Base-by-base conservation (phyloP, 148 eudicot species). In the Rhododendron vialii region DNA sequence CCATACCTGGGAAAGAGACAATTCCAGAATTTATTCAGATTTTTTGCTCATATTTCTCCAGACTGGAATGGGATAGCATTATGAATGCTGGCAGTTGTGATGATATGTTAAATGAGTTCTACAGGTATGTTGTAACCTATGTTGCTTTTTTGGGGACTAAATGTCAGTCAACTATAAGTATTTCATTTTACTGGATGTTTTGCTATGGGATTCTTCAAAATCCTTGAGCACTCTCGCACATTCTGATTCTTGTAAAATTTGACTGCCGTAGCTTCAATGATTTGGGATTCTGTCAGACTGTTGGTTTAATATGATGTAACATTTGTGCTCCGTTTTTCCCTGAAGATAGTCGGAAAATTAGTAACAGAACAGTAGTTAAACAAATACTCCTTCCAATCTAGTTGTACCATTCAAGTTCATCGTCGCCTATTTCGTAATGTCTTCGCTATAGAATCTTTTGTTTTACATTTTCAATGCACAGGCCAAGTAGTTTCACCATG, bases 1-100 rank as follows among this genome's bases (percentile, higher is more conserved):
- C 55, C 82, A 30, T 86, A 87, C 96, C 93, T 30, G 85, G 77
- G 61, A 88, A 89, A 65, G 93, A 92, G 73, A 83, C 91, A 26
- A 88, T 86, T 69, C 84, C 83, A 33, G 90, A 94, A 57, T 95
- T 91, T 83, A 79, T 95, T 82, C 86, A 86, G 53, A 92, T 86
- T 87, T 96, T 94, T 88, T 85, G 90, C 47, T 86, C 95, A 3
- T 93, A 93, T 84, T 95, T 96, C 90, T 91, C 99, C 24, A 88
- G 85, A 84, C 26, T 83, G 71, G 99, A 96, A 87, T 95, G 96
- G 98, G 71, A 87, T 73, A 87, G 89, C 48, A 93, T 96, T 78
- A 65, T 47, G 38, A 91, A 85, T 57, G 94, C 94, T 71, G 92
- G 89, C 84, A 89, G 90, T 84, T 80, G 82, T 75, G 92, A 89